Evolutionary conservation across 2,329 filamentous ascomycete genomes (phyloP).

Genomic region (Fusarium albosuccineum): DNA sequence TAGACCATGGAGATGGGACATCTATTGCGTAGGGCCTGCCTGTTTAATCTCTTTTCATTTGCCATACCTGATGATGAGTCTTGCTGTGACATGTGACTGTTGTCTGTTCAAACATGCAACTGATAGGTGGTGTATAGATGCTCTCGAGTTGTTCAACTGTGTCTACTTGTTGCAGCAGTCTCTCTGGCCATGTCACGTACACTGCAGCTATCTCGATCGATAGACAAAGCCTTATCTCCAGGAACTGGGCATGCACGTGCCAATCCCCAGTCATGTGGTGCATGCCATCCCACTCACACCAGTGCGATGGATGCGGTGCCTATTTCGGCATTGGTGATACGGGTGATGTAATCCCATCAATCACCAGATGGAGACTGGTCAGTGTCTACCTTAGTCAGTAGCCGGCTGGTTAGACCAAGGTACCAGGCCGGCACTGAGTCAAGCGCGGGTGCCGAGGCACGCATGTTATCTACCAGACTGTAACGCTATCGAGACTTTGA

Average conservation of each 20-base stretch:
- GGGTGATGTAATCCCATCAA: slow-evolving; percentile 38
- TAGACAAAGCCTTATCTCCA: slow-evolving; percentile 24
- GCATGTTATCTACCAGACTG: neutral
- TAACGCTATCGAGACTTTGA: neutral
- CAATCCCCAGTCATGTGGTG: slow-evolving; percentile 35
- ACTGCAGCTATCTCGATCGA: slow-evolving; percentile 13
- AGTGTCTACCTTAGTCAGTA: slow-evolving; percentile 2
- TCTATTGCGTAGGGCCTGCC: slow-evolving; percentile 51
- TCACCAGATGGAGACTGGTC: slow-evolving; percentile 6
- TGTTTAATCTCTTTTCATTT: slow-evolving; percentile 50
- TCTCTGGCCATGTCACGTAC: neutral
- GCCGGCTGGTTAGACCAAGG: neutral
- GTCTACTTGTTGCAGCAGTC: no score
- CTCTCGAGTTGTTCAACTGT: slow-evolving; percentile 4
- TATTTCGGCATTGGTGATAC: slow-evolving; percentile 35
- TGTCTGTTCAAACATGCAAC: no score
- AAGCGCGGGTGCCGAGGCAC: slow-evolving; percentile 11
- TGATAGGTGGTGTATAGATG: no score
- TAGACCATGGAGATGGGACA: slow-evolving; percentile 55
- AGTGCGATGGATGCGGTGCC: slow-evolving; percentile 32
- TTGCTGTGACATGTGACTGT: slow-evolving; percentile 5
- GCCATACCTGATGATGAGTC: slow-evolving; percentile 25
- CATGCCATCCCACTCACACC: slow-evolving; percentile 33
- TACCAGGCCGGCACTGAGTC: neutral
- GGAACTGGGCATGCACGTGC: slow-evolving; percentile 30